phyloP scores from a whole-genome alignment of 768 basidiomycete species.

The Hydnum rufescens region DNA sequence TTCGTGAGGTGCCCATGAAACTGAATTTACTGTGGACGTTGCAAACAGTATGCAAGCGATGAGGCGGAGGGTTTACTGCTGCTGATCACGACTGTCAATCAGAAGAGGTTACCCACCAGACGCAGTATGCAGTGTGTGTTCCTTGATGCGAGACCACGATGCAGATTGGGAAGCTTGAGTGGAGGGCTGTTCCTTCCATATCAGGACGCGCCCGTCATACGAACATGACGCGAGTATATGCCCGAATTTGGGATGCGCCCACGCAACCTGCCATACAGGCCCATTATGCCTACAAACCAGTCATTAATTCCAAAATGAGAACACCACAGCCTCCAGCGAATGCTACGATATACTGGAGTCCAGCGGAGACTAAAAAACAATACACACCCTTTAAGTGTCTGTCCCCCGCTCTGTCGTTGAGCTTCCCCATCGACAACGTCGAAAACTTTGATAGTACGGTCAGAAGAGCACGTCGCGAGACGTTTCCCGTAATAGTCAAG shows the following conservation, averaged over 20 bases:
- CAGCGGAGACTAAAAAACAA: neutral
- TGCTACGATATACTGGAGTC: neutral
- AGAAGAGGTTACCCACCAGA: conserved; percentile 42
- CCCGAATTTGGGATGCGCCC: conserved; percentile 97
- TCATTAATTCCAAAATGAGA: neutral
- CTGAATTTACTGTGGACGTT: conserved; percentile 63
- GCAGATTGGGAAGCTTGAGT: conserved; percentile 25
- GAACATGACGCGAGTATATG: conserved; percentile 95
- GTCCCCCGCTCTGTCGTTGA: conserved; percentile 37
- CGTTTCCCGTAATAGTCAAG: conserved; percentile 95
- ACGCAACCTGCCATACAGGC: conserved; percentile 94
- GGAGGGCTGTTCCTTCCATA: conserved; percentile 76
- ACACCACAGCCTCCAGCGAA: too few species aligned
- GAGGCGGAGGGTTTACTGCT: neutral
- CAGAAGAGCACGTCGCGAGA: conserved; percentile 90
- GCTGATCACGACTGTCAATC: neutral
- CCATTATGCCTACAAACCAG: conserved; percentile 57
- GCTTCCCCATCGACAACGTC: conserved; percentile 81
- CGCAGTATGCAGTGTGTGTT: conserved; percentile 83
- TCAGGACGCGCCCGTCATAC: conserved; percentile 93
- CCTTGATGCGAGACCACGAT: conserved; percentile 87
- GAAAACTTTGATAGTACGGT: conserved; percentile 87
- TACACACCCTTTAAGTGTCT: conserved; percentile 61
- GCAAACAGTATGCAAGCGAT: neutral
- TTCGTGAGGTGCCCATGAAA: conserved; percentile 98